Conservation (phyloP, 495 filamentous ascomycete species). For the Cercophora scortea region DNA sequence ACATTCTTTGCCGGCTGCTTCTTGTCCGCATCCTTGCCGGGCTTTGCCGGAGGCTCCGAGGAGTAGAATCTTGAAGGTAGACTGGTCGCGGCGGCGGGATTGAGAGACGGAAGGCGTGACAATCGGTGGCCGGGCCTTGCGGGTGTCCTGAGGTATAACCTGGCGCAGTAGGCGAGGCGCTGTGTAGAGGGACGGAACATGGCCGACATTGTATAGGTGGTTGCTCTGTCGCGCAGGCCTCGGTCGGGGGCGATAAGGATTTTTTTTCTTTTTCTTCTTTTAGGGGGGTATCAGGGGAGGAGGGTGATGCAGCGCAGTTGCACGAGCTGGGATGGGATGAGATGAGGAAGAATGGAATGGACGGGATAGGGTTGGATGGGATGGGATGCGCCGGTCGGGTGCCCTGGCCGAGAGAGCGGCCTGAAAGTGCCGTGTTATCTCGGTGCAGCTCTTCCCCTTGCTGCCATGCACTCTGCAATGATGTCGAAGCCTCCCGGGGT, state of each 20-base stretch:
- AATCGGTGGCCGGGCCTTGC: constrained; percentile 6
- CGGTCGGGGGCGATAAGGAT: no score
- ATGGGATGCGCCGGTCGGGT: neutral
- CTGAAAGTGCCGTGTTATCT: constrained; percentile 9
- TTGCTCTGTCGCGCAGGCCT: neutral
- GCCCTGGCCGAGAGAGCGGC: neutral
- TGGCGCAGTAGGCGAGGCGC: constrained; percentile 20
- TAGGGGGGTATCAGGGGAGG: no score
- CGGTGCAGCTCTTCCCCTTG: constrained; percentile 3
- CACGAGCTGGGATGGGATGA: neutral
- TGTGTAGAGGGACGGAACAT: constrained; percentile 23
- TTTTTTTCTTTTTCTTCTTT: no score
- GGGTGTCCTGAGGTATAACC: constrained; percentile 14
- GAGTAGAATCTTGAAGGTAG: constrained; percentile 15
- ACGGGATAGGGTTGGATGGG: neutral
- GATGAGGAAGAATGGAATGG: neutral
- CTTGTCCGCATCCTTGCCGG: constrained; percentile 1
- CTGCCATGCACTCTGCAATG: constrained; percentile 6
- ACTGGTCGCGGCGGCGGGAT: neutral
- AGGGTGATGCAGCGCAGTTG: no score
- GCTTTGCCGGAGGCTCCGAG: constrained; percentile 7
- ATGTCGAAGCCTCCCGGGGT: neutral
- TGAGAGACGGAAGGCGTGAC: neutral
- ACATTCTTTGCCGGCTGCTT: neutral
- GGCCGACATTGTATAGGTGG: constrained; percentile 2